Percentiles rank a stretch among this genome's conserved stretches.
These are phyloP conservation scores for Termitomyces eurrhizus DNA, from an alignment of 768 basidiomycete species.

Conservation along the genomic window DNA sequence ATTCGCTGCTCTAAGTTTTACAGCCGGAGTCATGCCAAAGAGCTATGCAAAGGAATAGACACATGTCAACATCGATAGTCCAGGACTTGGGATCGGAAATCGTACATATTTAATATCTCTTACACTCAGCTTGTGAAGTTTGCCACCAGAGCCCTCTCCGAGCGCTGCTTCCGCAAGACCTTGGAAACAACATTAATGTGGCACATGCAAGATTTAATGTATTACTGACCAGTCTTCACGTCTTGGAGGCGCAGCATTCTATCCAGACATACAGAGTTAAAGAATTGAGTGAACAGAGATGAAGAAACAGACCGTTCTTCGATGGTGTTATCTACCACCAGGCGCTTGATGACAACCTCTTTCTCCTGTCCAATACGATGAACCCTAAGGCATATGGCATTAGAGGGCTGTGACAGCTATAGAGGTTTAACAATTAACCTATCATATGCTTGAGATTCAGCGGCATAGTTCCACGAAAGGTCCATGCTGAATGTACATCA, in stretches of 20 bases:
- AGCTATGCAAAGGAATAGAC: constrained; percentile 20
- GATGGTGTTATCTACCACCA: constrained; percentile 64
- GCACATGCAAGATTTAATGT: neutral
- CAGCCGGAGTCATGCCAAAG: constrained; percentile 30
- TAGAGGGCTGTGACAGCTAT: constrained; percentile 16
- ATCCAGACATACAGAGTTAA: neutral
- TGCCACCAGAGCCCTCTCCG: constrained; percentile 61
- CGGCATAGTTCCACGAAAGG: constrained; percentile 70
- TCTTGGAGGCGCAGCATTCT: constrained; percentile 71
- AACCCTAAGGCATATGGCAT: constrained; percentile 39
- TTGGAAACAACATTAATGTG: constrained; percentile 7
- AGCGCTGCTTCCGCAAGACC: constrained; percentile 66
- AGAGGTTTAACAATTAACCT: constrained; percentile 20
- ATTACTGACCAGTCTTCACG: constrained; percentile 48
- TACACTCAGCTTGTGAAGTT: constrained; percentile 64
- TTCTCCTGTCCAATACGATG: constrained; percentile 73
- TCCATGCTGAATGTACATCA: constrained; percentile 46
- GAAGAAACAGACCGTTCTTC: constrained; percentile 63
- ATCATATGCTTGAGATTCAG: constrained; percentile 65
- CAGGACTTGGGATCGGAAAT: neutral
- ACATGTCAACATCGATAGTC: neutral
- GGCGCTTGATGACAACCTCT: constrained; percentile 61
- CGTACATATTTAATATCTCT: constrained; percentile 62
- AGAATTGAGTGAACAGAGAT: neutral
- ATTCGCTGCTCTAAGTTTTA: neutral